Evolutionary conservation across 495 filamentous ascomycete species (phyloP).

Genomic region (Penicillium turbatum): DNA sequence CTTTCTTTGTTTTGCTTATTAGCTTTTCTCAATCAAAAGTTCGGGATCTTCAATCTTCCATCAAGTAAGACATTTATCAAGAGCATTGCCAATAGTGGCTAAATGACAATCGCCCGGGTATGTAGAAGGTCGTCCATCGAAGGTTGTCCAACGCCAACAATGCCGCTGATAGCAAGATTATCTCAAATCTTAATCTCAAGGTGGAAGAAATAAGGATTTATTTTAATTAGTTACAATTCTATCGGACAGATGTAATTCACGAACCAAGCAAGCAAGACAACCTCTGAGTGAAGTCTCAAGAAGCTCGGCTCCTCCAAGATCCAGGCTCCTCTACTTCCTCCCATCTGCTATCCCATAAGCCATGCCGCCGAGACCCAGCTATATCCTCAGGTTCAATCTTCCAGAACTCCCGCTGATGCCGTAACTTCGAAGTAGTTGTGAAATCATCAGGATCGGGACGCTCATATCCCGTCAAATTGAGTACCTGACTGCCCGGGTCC

Average conservation of each 20-base stretch:
- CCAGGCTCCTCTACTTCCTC: conserved; percentile 25
- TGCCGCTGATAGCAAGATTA: no score
- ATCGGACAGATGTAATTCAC: not conserved
- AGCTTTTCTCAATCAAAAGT: conserved; percentile 23
- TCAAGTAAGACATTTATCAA: not conserved
- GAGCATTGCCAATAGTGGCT: no score
- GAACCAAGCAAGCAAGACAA: not conserved
- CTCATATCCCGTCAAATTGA: conserved; percentile 42
- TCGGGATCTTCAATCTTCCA: not conserved
- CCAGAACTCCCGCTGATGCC: conserved; percentile 33
- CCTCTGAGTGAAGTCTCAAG: not conserved
- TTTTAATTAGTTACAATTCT: not conserved
- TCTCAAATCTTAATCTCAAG: no score
- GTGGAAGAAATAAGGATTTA: no score
- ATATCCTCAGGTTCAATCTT: conserved; percentile 14
- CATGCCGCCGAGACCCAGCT: not conserved
- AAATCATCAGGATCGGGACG: conserved; percentile 32
- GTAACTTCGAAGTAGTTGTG: conserved; percentile 33
- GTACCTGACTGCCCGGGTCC: conserved; percentile 1
- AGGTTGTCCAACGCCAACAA: no score
- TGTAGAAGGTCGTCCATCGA: no score
- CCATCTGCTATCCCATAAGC: conserved; percentile 38
- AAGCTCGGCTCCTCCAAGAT: conserved; percentile 34
- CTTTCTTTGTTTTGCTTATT: conserved; percentile 9
- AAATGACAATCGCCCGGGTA: no score